These are phyloP conservation scores for Phytophthora europaea DNA, from an alignment of 352 stramenopile genomes.

Conservation along the genomic window DNA sequence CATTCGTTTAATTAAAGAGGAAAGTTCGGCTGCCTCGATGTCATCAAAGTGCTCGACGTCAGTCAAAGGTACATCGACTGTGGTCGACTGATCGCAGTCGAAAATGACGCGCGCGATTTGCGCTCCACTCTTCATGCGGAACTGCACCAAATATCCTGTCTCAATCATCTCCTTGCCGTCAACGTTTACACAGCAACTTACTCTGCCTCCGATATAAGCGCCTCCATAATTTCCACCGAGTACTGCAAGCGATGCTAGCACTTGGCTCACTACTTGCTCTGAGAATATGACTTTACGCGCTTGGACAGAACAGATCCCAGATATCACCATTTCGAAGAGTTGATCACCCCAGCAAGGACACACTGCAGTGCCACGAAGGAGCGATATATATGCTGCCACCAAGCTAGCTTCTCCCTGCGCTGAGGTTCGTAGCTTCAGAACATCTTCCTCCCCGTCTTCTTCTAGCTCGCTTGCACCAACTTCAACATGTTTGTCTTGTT, in stretches of 20 bases:
- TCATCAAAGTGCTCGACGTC: slow-evolving; percentile 62
- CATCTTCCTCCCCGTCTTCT: slow-evolving; percentile 10
- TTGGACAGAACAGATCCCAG: slow-evolving; percentile 19
- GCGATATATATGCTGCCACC: slow-evolving; percentile 53
- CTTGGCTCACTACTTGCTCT: slow-evolving; percentile 21
- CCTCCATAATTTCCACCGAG: slow-evolving; percentile 68
- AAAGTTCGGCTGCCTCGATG: slow-evolving; percentile 53
- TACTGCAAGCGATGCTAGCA: slow-evolving; percentile 57
- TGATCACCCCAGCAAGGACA: slow-evolving; percentile 45
- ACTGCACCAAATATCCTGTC: slow-evolving; percentile 70
- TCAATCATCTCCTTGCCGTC: slow-evolving; percentile 82
- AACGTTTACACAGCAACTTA: slow-evolving; percentile 79
- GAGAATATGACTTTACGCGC: slow-evolving; percentile 1
- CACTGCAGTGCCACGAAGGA: slow-evolving; percentile 48
- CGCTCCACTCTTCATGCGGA: slow-evolving; percentile 46
- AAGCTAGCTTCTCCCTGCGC: slow-evolving; percentile 56
- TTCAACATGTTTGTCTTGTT: slow-evolving; percentile 19
- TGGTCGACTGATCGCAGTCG: slow-evolving; percentile 63
- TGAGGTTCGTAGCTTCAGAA: slow-evolving; percentile 58
- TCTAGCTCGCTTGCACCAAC: neutral
- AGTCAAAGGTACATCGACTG: slow-evolving; percentile 64
- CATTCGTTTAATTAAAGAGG: slow-evolving; percentile 48
- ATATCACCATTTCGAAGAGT: slow-evolving; percentile 40
- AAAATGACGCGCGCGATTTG: slow-evolving; percentile 73
- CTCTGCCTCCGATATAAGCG: slow-evolving; percentile 60